Conservation (phyloP, 768 basidiomycete species). For the Crepidotus variabilis region DNA sequence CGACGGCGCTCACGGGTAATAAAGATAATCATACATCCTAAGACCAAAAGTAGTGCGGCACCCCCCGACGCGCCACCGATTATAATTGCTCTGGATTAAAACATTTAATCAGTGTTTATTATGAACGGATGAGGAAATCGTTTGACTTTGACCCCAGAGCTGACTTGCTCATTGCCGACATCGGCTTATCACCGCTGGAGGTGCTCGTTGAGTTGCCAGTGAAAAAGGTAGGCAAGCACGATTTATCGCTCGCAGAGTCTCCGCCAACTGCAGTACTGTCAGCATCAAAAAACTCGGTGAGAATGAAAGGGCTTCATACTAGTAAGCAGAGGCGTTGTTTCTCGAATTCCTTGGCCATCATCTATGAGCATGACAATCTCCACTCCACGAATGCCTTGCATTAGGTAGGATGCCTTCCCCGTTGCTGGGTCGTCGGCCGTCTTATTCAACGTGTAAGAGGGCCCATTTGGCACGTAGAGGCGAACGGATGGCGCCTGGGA, state of each 20-base stretch:
- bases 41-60: conserved; percentile 34
- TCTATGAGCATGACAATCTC: conserved; percentile 42
- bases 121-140: background rate
- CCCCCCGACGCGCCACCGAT: conserved; percentile 43
- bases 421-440: conserved; percentile 19
- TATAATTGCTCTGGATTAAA: conserved; percentile 32
- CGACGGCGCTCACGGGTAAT: conserved; percentile 34
- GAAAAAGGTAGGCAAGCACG: conserved; percentile 7
- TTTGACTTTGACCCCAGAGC: background rate
- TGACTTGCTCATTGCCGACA: conserved; percentile 1
- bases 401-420: conserved; percentile 39
- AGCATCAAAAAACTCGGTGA: background rate
- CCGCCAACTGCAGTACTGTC: conserved; percentile 25
- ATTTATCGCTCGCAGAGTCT: conserved; percentile 22
- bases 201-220: too few relatives aligned
- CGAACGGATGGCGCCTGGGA: conserved; percentile 30
- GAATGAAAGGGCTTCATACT: conserved; percentile 21
- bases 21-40: conserved; percentile 40
- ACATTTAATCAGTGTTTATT: background rate
- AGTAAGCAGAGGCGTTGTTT: conserved; percentile 40
- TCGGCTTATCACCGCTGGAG: background rate
- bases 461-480: conserved; percentile 32
- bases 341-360: conserved; percentile 32
- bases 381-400: conserved; percentile 33
- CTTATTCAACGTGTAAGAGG: conserved; percentile 24